Evolutionary conservation across 2,329 filamentous ascomycete genomes (phyloP).

Genomic region (Trichoderma brevicompactum): DNA sequence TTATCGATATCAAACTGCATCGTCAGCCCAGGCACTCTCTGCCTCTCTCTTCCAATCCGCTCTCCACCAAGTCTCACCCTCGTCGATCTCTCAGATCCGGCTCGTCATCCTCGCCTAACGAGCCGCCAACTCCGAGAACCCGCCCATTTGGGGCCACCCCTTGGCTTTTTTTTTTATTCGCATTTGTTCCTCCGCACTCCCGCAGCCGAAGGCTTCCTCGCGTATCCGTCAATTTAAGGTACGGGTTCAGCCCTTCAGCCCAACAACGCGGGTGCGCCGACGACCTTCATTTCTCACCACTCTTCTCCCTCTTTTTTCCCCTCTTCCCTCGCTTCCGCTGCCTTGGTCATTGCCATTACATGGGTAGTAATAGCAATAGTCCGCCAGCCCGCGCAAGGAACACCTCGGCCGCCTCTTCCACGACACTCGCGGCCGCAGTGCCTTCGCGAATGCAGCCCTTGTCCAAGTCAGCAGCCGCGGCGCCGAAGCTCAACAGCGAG

Average conservation of each 20-base stretch:
- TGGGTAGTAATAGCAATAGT: constrained; percentile 54
- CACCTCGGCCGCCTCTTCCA: constrained; percentile 44
- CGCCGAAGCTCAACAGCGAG: constrained; percentile 61
- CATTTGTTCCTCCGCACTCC: constrained; percentile 2
- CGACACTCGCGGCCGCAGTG: constrained; percentile 32
- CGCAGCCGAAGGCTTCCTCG: constrained; percentile 10
- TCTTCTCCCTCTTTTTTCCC: not conserved
- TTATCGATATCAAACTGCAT: constrained; percentile 21
- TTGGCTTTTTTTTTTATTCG: not conserved
- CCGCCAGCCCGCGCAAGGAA: constrained; percentile 40
- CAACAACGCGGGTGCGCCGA: constrained; percentile 11
- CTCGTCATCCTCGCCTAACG: constrained; percentile 19
- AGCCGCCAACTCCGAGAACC: constrained; percentile 22
- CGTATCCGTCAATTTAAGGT: constrained; percentile 23
- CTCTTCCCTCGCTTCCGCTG: not conserved
- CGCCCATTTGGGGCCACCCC: not conserved
- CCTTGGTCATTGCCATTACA: constrained; percentile 33
- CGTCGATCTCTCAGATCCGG: constrained; percentile 24
- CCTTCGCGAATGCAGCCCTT: constrained; percentile 55
- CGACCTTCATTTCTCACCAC: not conserved
- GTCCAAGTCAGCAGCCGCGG: constrained; percentile 57
- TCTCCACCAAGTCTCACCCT: constrained; percentile 25
- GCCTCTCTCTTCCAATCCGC: not conserved
- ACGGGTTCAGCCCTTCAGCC: constrained; percentile 9
- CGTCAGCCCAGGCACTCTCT: not conserved